These are phyloP conservation scores for Eimeria praecox DNA, from an alignment of 169 alveolate genomes.

Conservation along the genomic window DNA sequence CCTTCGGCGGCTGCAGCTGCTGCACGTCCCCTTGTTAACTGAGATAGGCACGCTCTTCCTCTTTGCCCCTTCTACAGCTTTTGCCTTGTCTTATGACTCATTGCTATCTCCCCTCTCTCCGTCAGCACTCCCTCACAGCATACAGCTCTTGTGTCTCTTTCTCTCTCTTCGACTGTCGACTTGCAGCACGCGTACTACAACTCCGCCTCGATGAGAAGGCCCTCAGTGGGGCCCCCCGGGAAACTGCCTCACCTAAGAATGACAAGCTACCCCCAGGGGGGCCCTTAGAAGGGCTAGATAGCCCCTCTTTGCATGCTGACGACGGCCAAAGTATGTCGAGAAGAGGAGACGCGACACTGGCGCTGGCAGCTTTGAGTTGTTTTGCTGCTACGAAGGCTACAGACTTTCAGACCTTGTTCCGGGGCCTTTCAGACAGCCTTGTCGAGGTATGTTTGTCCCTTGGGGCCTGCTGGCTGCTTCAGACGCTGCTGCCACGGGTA, in stretches of 20 bases:
- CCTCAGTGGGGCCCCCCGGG: neutral
- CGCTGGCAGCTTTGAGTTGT: neutral
- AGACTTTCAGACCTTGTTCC: conserved; percentile 33
- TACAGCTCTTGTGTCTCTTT: neutral
- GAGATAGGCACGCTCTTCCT: conserved; percentile 6
- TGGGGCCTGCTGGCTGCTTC: neutral
- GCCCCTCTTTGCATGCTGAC: neutral
- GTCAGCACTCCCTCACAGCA: neutral
- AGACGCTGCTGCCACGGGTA: neutral
- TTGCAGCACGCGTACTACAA: conserved; percentile 66
- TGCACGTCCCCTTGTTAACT: conserved; percentile 44
- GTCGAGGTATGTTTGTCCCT: neutral
- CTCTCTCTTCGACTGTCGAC: neutral
- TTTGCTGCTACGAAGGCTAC: conserved; percentile 48
- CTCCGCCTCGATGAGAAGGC: neutral
- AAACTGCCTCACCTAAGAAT: neutral
- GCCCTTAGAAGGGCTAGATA: neutral
- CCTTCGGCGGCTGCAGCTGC: conserved; percentile 31
- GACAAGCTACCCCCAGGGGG: neutral
- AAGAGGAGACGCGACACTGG: neutral
- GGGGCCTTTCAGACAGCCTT: conserved; percentile 26
- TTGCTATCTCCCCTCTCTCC: neutral
- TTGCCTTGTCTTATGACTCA: neutral
- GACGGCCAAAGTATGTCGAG: neutral
- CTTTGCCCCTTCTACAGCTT: neutral